Conservation (phyloP, 2,329 filamentous ascomycete species). For the Colletotrichum tropicale region DNA sequence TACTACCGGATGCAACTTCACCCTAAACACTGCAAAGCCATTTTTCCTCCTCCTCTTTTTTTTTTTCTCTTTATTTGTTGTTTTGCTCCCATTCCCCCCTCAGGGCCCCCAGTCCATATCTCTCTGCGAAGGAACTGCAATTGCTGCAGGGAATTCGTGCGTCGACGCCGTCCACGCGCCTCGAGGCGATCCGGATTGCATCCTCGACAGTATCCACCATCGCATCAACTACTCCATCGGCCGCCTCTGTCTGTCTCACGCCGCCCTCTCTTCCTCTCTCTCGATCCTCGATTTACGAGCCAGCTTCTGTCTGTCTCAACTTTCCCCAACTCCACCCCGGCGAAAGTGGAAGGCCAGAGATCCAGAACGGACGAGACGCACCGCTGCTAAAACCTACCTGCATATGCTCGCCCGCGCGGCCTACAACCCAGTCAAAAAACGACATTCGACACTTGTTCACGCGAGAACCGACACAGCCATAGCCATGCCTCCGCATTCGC, state of each 20-base stretch:
- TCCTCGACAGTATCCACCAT: constrained; percentile 1
- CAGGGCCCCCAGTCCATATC: neutral
- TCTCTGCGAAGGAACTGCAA: neutral
- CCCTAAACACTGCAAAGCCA: constrained; percentile 2
- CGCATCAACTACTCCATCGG: neutral
- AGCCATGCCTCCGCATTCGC: constrained; percentile 17
- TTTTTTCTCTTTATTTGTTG: neutral
- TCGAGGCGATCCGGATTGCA: constrained; percentile 12
- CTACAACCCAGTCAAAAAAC: neutral
- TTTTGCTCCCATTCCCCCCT: neutral
- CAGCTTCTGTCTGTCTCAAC: neutral
- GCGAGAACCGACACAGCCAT: constrained; percentile 11
- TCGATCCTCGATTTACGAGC: neutral
- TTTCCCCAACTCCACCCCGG: constrained; percentile 2
- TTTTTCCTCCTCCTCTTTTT: neutral
- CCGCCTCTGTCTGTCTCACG: neutral
- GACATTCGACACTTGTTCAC: neutral
- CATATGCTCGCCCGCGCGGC: constrained; percentile 6
- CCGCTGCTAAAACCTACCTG: constrained; percentile 5
- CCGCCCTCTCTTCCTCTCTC: neutral
- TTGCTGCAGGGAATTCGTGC: neutral
- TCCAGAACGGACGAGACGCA: constrained; percentile 8
- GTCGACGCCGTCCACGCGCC: neutral
- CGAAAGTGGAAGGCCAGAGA: neutral
- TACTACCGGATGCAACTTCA: constrained; percentile 14